Evolutionary conservation across 1,284 basidiomycete genomes (phyloP), one percentile per base, ranked within the genome.

Genomic region (Marasmius oreades): DNA sequence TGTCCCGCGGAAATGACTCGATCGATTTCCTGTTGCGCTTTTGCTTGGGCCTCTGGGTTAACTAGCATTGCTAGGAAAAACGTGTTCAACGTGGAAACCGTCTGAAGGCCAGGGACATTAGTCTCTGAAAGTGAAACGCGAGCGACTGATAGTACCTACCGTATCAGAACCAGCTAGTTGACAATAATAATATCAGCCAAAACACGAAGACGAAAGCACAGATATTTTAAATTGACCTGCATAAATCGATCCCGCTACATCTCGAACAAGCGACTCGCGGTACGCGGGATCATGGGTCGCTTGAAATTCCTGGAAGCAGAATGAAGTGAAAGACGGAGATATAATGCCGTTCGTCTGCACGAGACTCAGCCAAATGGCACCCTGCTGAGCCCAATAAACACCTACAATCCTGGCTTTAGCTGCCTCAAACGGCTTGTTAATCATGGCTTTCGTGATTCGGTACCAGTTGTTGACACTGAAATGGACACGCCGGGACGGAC

Each of bases 1-100:
- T 42, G 44, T 1, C 55, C 52, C 1, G 23, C 8, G 6, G 39
- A 63, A 54, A 63, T 46, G 31, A 59, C 56, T 16, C 47, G 47
- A 20, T 50, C 47, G 26, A 50, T 50, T 31, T 50, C 47, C 33
- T 26, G 14, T 26, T 61, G 55, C 3, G 57, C 59, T 31, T 52
- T 47, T 18, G 42, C 36, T 45, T 55, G 55, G 1, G 56, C 51
- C 1, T 51, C 59, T 10, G 56, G 59, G 37, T 62, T 59, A 8
- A 44, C 50, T 14, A 59, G 24, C 53, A 59, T 59, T 18, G 55
- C 55, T 24, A 56, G 59, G 44, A 55, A 43, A 36, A 64, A 62
- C n/a, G 51, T 62, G 10, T 39, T 33, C 33, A 65, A 50, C 11
- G 56, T 60, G 3, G 56, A 60, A 0, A 60, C 55, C 6, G 53